Base-by-base conservation (phyloP, 73 alveolate species). In the Paramecium primaurelia region DNA sequence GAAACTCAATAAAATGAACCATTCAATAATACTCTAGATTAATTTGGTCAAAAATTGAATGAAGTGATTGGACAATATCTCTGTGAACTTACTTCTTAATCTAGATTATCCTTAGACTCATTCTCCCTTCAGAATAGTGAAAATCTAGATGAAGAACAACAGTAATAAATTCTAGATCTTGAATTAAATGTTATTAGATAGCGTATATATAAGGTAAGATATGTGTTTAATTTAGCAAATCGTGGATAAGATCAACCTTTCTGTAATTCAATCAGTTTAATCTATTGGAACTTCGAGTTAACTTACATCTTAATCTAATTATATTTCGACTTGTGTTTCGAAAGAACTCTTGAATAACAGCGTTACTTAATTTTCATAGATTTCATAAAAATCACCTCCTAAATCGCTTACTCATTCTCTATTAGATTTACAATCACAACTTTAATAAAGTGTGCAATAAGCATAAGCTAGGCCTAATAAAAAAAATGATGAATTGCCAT, bases 51-150 rank as follows among this genome's bases (percentile, higher is more conserved):
- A 6, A 75, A 75, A 10, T 38, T 75, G 30, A 75, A 75, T 42
- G 88, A 75, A n/a, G 88, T 75, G 22, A 75, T 75, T 14, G 88
- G 88, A 38, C 37, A 75, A 6, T 75, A 75, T 75, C 59, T 75
- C 18, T 22, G 59, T 36, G 88, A 75, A 75, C 36, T 75, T 12
- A 75, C 88, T 36, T 75, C 58, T 30, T n/a, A 75, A 75, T 75
- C 88, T 36, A 36, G 88, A 38, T 75, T 75, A 38, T 75, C 88
- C 22, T 38, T 75, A 36, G 88, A 75, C 59, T 75, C 88, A 38
- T 75, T 75, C 9, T 30, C 58, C 8, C 34, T 75, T 14, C 10
- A 75, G 14, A 75, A 75, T 6, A 75, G 88, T 18, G 88, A 75
- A 38, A 38, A 36, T 42, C 47, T 75, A 9, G 88, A 75, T n/a